A percentile compares a stretch with the other conserved stretches of the same genome.
phyloP scores from a whole-genome alignment of 768 basidiomycete species.

The Phylloporus rhodoxanthus region DNA sequence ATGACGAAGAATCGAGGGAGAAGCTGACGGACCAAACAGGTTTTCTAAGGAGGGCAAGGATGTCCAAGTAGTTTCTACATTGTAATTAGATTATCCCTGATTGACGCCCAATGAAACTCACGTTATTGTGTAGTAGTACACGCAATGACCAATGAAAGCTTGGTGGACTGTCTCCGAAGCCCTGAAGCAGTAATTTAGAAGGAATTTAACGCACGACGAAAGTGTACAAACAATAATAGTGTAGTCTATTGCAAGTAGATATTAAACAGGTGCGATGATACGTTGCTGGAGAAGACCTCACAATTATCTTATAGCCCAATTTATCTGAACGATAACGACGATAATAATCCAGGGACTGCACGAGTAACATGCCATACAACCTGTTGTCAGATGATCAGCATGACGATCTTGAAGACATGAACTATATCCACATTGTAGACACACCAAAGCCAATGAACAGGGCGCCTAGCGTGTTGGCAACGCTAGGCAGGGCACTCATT shows the following conservation, averaged over 20 bases:
- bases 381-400: conserved; percentile 32
- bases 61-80: conserved; percentile 38
- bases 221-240: conserved; percentile 27
- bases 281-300: conserved; percentile 29
- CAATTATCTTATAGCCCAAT: conserved; percentile 43
- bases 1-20: background rate
- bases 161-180: conserved; percentile 44
- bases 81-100: conserved; percentile 2
- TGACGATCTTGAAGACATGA: background rate
- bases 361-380: conserved; percentile 46
- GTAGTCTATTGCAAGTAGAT: conserved; percentile 23
- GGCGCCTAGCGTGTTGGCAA: conserved; percentile 54
- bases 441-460: conserved; percentile 52
- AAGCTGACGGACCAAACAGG: conserved; percentile 40
- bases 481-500: conserved; percentile 16
- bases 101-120: conserved; percentile 26
- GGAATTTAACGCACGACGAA: background rate
- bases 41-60: conserved; percentile 32
- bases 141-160: conserved; percentile 43
- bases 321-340: conserved; percentile 50
- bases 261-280: background rate
- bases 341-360: conserved; percentile 54
- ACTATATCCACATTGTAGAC: conserved; percentile 32
- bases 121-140: conserved; percentile 54
- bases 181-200: conserved; percentile 27